phyloP scores from a whole-genome alignment of 129 eudicot species.

The Centella asiatica region DNA sequence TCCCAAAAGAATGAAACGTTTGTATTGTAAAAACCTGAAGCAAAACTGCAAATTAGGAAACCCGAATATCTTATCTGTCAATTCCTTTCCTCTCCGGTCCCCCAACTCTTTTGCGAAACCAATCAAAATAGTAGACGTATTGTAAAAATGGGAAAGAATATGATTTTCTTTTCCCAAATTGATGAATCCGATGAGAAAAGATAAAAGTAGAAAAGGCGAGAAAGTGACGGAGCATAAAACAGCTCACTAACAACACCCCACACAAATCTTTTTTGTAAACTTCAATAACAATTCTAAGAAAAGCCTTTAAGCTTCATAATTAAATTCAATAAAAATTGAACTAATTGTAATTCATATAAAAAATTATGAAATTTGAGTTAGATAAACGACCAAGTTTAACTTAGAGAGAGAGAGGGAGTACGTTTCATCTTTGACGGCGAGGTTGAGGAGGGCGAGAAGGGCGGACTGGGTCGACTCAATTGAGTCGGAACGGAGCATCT shows the following conservation, averaged over 20 bases:
- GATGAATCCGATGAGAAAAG: slow-evolving; percentile 23
- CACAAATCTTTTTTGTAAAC: neutral
- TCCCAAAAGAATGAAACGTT: too few relatives aligned
- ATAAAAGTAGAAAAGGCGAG: neutral
- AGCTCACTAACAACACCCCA: slow-evolving; percentile 11
- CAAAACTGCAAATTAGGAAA: too few relatives aligned
- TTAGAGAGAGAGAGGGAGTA: neutral
- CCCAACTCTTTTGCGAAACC: too few relatives aligned
- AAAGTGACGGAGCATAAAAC: slow-evolving; percentile 27
- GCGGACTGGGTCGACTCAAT: slow-evolving; percentile 36
- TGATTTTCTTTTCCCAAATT: slow-evolving; percentile 13
- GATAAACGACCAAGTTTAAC: neutral
- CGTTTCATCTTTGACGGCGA: slow-evolving; percentile 61
- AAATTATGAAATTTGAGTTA: neutral
- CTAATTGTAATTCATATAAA: neutral
- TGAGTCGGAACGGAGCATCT: slow-evolving; percentile 31
- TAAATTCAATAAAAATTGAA: neutral
- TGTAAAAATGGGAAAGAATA: neutral
- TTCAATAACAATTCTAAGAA: neutral
- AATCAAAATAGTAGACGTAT: neutral
- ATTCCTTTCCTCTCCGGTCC: too few relatives aligned
- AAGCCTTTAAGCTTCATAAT: neutral
- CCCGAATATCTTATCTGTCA: too few relatives aligned
- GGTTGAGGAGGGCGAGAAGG: slow-evolving; percentile 55
- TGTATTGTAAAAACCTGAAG: too few relatives aligned